Evolutionary conservation across 2,329 filamentous ascomycete species (phyloP), one percentile per base, ranked within the genome.

Genomic region (Leptographium lundbergii): DNA sequence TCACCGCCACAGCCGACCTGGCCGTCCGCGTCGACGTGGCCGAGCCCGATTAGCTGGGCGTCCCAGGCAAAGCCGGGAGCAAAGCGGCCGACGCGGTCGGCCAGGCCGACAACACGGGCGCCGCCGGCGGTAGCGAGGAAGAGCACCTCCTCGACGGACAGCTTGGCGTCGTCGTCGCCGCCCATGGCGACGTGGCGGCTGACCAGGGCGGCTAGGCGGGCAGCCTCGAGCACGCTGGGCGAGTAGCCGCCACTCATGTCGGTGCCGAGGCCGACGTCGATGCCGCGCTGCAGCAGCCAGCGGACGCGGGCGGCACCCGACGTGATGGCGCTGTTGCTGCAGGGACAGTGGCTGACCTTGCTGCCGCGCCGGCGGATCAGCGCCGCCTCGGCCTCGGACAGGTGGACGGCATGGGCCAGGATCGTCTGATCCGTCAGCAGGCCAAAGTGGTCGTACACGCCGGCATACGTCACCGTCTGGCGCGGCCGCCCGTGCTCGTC

Each of bases 211-310:
- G 92, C 90, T 67, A 94, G 88, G 17, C 91, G 75, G 51, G 86
- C 89, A n/a, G 89, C 85, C 64, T 94, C 88, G 0, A 97, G 79
- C 11, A 97, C 81, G 61, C 84, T 89, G 0, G 89, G 80, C 59
- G 84, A 88, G 69, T 92, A 96, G 0, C 94, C 94, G 3, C 92
- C 94, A 65, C 84, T 88, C 60, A 97, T 84, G 70, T 99, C 94
- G 0, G 92, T 97, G 0, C 94, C 94, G 0, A 99, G 74, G 0
- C 94, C 92, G 6, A 96, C 84, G 0, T 81, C 83, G 53, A 97
- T 78, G 0, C 89, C 90, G 57, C 80, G 78, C 25, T 90, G 80
- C 57, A 96, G 77, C 65, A 96, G 70, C 71, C 81, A 81, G 22
- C 92, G 79, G 2, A 99, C 86, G 4, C 82, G 83, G 10, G 89